These are phyloP conservation scores for Fomitopsis pinicola DNA, from an alignment of 1,284 basidiomycete species.

Conservation along the genomic window DNA sequence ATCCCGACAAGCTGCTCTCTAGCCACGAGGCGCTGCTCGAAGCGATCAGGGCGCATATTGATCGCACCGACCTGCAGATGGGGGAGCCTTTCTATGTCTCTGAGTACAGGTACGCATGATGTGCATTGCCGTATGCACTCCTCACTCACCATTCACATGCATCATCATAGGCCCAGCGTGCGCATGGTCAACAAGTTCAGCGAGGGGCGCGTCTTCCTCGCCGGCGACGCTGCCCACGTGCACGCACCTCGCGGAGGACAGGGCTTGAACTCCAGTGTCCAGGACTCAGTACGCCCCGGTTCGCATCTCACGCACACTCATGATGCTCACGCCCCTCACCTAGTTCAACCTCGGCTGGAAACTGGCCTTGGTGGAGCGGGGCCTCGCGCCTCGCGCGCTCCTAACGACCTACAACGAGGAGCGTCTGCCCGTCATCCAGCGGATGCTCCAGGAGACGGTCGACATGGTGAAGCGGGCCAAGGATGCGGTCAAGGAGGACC, in stretches of 20 bases:
- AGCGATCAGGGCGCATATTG: constrained; percentile 1
- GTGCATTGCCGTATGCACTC: background rate
- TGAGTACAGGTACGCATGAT: constrained; percentile 5
- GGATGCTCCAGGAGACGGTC: background rate
- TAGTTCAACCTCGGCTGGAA: constrained; percentile 11
- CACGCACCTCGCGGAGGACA: constrained; percentile 6
- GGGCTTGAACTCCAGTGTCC: background rate
- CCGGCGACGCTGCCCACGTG: constrained; percentile 7
- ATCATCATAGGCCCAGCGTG: constrained; percentile 29
- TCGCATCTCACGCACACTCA: no score
- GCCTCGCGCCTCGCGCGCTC: constrained; percentile 1
- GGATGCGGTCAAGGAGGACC: no score
- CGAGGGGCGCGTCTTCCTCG: constrained; percentile 3
- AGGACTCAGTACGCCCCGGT: background rate
- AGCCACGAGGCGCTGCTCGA: background rate
- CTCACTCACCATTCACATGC: background rate
- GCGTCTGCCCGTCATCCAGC: constrained; percentile 1
- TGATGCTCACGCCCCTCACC: background rate
- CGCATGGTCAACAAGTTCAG: constrained; percentile 3
- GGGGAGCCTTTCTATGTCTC: constrained; percentile 1
- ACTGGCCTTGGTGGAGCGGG: constrained; percentile 3
- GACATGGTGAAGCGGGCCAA: no score
- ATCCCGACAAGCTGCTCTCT: background rate
- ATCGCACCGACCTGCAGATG: constrained; percentile 4
- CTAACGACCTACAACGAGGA: constrained; percentile 8